Base-by-base conservation (phyloP, 495 filamentous ascomycete species). In the Penicillium tannophilum region DNA sequence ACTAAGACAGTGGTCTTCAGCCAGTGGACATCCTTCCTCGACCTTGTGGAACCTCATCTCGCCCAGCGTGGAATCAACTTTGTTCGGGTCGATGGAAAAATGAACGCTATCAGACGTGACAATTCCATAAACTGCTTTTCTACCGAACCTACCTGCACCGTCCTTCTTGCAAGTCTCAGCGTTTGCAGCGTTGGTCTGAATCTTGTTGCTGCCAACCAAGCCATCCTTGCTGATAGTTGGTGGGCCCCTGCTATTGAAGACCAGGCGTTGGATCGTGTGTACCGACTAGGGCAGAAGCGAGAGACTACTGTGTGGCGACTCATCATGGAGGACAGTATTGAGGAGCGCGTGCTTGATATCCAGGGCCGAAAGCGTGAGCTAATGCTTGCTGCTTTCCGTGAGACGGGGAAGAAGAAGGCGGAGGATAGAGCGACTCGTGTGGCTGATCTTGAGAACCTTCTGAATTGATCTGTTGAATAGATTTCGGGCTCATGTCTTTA, bases 171-270 rank as follows among this genome's bases (percentile, higher is more conserved):
- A 7, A 90, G 86, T 65, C 76, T 98, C 20, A 84, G 82, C 11
- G 93, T 95, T 12, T 92, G 90, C 70, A 88, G 85, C 41, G 92
- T 98, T 16, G 93, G 93, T 2, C 78, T 98, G 41, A 97, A 98
- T 63, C 84, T 98, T 14, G 89, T 92, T 0, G 87, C 90, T 0
- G 93, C 93, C 2, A 92, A 93, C 55, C 92, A 93, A 24, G 91
- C 94, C 47, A 86, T 97, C 16, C 78, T 96, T 8, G 82, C 85
- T 0, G 93, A 98, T 67, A 87, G 83, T 45, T 97, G 91, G 93
- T 97, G 93, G 91, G 91, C 92, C 3, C 91, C 92, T 0, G 92
- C 91, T 0, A 93, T 96, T 58, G 93, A 98, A 71, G 92, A 96
- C 64, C 93, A 98, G 65, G 93, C 93, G 26, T 83, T 97, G 3